Conservation (phyloP, 2,329 filamentous ascomycete species). For the Xylariaceae sp. region DNA sequence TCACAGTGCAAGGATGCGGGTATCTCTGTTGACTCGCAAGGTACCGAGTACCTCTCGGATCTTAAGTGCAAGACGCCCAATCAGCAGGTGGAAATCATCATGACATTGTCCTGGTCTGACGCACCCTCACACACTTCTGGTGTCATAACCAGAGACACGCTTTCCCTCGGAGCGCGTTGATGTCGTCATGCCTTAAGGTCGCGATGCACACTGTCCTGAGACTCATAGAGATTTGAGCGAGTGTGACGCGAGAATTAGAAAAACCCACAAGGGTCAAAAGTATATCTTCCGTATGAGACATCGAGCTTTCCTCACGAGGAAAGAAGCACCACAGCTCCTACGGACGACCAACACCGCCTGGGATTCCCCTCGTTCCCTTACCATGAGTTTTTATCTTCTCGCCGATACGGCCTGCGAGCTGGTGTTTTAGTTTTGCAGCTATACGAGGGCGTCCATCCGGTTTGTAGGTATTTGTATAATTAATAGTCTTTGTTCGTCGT, state of each 20-base stretch:
- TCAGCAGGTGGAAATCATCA: not conserved
- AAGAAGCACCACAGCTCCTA: no score
- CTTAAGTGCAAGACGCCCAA: not conserved
- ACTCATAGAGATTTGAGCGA: not conserved
- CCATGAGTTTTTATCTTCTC: not conserved
- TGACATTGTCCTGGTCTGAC: not conserved
- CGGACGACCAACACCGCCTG: not conserved
- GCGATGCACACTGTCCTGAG: not conserved
- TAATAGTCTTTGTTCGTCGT: not conserved
- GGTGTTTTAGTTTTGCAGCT: not conserved
- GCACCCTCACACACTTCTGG: not conserved
- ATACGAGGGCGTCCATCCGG: not conserved
- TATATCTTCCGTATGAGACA: not conserved
- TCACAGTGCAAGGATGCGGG: no score
- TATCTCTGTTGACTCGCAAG: no score
- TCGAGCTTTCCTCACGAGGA: no score
- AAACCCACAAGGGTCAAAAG: not conserved
- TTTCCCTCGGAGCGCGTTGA: not conserved
- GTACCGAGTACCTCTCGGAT: not conserved
- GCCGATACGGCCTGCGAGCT: not conserved
- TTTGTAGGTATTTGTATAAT: not conserved
- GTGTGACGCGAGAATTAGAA: not conserved
- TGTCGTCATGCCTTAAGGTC: not conserved
- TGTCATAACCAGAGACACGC: not conserved
- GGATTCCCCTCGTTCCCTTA: not conserved